Evolutionary conservation across 768 basidiomycete species (phyloP).

Genomic region (Boletus sp.): DNA sequence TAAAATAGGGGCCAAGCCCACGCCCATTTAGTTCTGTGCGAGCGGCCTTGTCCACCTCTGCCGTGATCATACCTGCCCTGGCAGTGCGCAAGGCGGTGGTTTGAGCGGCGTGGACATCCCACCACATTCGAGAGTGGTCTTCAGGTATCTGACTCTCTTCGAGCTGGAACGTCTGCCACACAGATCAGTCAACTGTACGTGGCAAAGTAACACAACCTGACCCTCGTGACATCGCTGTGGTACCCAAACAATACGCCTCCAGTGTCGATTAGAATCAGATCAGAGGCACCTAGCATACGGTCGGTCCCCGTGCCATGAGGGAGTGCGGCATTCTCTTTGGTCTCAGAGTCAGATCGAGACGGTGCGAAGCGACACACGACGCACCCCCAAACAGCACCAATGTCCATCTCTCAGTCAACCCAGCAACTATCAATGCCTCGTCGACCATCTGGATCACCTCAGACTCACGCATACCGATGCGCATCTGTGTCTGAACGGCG

Average conservation of each 20-base stretch:
- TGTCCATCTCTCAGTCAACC: slow-evolving; percentile 56
- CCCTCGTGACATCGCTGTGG: slow-evolving; percentile 74
- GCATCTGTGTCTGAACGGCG: slow-evolving; percentile 55
- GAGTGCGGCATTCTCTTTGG: slow-evolving; percentile 77
- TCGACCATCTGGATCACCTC: slow-evolving; percentile 59
- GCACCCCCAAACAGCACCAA: slow-evolving; percentile 79
- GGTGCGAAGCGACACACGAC: slow-evolving; percentile 14
- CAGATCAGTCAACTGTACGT: background rate
- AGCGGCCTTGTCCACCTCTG: slow-evolving; percentile 62
- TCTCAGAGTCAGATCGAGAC: slow-evolving; percentile 1
- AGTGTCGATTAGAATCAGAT: slow-evolving; percentile 75
- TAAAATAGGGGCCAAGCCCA: slow-evolving; percentile 62
- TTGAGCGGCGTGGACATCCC: slow-evolving; percentile 64
- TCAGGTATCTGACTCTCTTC: slow-evolving; percentile 51
- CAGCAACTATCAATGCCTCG: slow-evolving; percentile 53
- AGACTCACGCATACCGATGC: slow-evolving; percentile 76
- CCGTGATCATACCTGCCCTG: slow-evolving; percentile 46
- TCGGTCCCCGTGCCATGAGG: slow-evolving; percentile 83
- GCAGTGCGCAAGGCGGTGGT: slow-evolving; percentile 48
- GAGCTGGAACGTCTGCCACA: slow-evolving; percentile 61
- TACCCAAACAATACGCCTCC: slow-evolving; percentile 74
- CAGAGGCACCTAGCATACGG: slow-evolving; percentile 48
- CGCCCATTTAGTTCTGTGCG: slow-evolving; percentile 44
- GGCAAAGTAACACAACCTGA: slow-evolving; percentile 32
- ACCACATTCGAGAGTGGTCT: slow-evolving; percentile 59